These are phyloP conservation scores for Botrytis galanthina DNA, from an alignment of 2,329 filamentous ascomycete species.

Conservation along the genomic window DNA sequence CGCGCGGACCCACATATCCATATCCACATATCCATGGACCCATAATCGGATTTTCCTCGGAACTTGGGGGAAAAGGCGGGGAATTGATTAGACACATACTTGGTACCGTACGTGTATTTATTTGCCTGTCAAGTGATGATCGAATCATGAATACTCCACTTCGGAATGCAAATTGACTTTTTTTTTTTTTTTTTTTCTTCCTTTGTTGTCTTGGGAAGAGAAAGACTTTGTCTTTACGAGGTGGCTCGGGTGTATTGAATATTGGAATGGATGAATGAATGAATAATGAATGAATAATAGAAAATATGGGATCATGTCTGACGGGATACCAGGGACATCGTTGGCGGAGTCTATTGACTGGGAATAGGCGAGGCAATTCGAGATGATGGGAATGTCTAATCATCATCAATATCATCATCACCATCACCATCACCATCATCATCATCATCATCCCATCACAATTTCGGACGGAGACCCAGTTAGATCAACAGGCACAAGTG, in stretches of 20 bases:
- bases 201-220: neutral
- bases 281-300: neutral
- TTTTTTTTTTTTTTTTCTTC: neutral
- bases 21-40: neutral
- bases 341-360: neutral
- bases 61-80: conserved; percentile 5
- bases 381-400: neutral
- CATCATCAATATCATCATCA: neutral
- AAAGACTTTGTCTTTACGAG: neutral
- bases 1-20: neutral
- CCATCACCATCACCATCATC: neutral
- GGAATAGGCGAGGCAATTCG: neutral
- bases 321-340: neutral
- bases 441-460: neutral
- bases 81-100: neutral
- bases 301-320: neutral
- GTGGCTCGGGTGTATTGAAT: neutral
- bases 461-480: neutral
- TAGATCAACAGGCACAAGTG: neutral
- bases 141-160: neutral
- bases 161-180: neutral
- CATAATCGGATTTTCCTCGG: neutral
- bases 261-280: too few species aligned
- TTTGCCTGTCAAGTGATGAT: neutral
- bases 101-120: neutral